Conservation (phyloP, 192 early-diverging fungal genomes). For the Rhizophagus prolifer region DNA sequence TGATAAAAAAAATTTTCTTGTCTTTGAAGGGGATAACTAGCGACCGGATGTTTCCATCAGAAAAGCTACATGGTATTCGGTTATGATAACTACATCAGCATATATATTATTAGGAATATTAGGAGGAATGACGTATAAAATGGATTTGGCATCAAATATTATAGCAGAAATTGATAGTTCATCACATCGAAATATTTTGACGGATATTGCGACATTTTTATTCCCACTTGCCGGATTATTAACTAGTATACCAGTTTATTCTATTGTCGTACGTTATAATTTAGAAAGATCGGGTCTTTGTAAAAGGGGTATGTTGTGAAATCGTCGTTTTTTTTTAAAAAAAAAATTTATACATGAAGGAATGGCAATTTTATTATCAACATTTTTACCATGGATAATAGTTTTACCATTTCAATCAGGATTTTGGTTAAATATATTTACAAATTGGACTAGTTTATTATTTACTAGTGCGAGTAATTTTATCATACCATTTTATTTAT, state of each 20-base stretch:
- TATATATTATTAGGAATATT: conserved; percentile 53
- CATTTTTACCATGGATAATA: conserved; percentile 58
- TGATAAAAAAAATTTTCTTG: neutral
- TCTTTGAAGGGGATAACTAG: neutral
- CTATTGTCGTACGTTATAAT: conserved; percentile 64
- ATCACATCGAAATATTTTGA: conserved; percentile 25
- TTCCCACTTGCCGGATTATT: conserved; percentile 58
- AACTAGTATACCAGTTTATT: conserved; percentile 68
- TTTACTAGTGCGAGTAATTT: conserved; percentile 68
- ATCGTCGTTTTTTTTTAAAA: neutral
- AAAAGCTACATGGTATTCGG: conserved; percentile 53
- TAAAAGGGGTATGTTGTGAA: conserved; percentile 32
- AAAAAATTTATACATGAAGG: too few relatives aligned
- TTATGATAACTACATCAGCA: conserved; percentile 45
- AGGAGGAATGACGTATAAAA: conserved; percentile 50
- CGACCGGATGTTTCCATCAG: conserved; percentile 56
- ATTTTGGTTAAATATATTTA: conserved; percentile 49
- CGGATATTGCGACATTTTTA: conserved; percentile 44
- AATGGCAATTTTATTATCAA: conserved; percentile 53
- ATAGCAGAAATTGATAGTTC: conserved; percentile 37
- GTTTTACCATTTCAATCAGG: conserved; percentile 70
- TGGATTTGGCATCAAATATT: conserved; percentile 40
- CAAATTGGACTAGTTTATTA: conserved; percentile 63
- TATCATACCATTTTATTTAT: conserved; percentile 68
- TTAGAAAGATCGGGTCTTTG: conserved; percentile 51